phyloP scores from a whole-genome alignment of 805 yeast species.

The Metschnikowia gelsemii region DNA sequence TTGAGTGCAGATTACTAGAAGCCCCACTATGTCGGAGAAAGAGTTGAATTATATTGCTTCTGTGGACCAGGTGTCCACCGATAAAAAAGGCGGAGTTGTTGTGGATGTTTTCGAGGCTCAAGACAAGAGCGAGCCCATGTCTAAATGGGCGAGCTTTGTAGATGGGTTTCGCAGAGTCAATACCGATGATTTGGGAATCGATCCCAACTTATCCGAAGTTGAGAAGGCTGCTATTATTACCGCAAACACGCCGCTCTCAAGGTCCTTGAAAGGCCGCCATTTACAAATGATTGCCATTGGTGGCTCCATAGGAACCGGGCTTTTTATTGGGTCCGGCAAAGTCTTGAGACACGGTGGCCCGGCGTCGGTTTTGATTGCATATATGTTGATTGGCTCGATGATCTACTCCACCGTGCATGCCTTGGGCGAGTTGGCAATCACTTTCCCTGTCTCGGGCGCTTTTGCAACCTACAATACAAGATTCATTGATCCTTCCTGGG shows the following conservation, averaged over 20 bases:
- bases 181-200: slow-evolving; percentile 41
- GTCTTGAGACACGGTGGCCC: slow-evolving; percentile 70
- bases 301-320: slow-evolving; percentile 81
- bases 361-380: slow-evolving; percentile 47
- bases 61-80: slow-evolving; percentile 33
- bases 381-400: slow-evolving; percentile 36
- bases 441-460: slow-evolving; percentile 49
- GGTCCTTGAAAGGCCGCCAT: too few relatives aligned
- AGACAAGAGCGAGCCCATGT: slow-evolving; percentile 17
- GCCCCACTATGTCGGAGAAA: slow-evolving; percentile 35
- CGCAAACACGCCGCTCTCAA: slow-evolving; percentile 66
- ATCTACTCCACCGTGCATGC: slow-evolving; percentile 40
- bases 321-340: slow-evolving; percentile 70
- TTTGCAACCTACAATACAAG: slow-evolving; percentile 60
- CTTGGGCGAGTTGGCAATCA: slow-evolving; percentile 50
- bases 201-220: slow-evolving; percentile 37
- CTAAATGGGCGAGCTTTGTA: slow-evolving; percentile 20
- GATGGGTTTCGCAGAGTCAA: slow-evolving; percentile 37
- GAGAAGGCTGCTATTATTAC: slow-evolving; percentile 48
- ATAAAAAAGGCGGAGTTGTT: slow-evolving; percentile 37
- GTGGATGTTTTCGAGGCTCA: slow-evolving; percentile 29
- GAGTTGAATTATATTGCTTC: slow-evolving; percentile 42
- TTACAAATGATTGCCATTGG: slow-evolving; percentile 87
- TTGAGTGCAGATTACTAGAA: neutral
- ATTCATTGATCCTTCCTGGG: slow-evolving; percentile 66